Evolutionary conservation across 495 filamentous ascomycete genomes (phyloP).

Genomic region (Xylaria grammica): DNA sequence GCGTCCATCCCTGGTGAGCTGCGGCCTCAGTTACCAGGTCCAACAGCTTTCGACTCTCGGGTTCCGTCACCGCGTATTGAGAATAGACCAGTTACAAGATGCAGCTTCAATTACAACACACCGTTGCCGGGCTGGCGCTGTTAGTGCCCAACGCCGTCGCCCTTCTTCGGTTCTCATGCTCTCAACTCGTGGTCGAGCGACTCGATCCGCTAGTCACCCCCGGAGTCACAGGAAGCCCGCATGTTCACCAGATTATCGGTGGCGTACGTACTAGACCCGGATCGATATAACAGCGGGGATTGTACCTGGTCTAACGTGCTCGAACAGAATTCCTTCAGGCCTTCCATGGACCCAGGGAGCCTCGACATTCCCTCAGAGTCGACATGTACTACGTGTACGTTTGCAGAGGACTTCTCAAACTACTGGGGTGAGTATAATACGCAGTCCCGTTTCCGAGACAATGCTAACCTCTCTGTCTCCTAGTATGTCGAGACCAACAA

Average conservation of each 20-base stretch:
- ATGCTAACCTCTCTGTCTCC: neutral
- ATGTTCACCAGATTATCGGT: slow-evolving; percentile 53
- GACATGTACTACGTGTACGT: slow-evolving; percentile 43
- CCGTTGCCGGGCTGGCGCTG: slow-evolving; percentile 48
- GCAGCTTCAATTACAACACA: slow-evolving; percentile 34
- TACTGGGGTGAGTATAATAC: slow-evolving; percentile 31
- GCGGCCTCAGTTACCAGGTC: neutral
- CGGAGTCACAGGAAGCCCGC: slow-evolving; percentile 41
- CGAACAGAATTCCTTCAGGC: slow-evolving; percentile 36
- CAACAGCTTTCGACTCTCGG: neutral
- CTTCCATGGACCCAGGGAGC: slow-evolving; percentile 34
- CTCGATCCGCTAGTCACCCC: slow-evolving; percentile 47
- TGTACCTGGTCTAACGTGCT: neutral
- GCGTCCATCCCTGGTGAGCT: neutral
- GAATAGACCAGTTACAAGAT: slow-evolving; percentile 15
- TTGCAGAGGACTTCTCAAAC: slow-evolving; percentile 44
- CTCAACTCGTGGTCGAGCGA: slow-evolving; percentile 42
- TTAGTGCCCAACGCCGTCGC: slow-evolving; percentile 47
- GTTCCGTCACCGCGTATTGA: neutral
- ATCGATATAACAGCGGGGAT: neutral
- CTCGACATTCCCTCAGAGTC: slow-evolving; percentile 33
- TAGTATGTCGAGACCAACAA: neutral
- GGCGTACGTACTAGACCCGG: slow-evolving; percentile 53
- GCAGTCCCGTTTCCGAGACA: neutral
- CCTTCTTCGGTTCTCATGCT: slow-evolving; percentile 46